phyloP scores from a whole-genome alignment of 208 protist genomes.

The Leptomonas pyrrhocoris region DNA sequence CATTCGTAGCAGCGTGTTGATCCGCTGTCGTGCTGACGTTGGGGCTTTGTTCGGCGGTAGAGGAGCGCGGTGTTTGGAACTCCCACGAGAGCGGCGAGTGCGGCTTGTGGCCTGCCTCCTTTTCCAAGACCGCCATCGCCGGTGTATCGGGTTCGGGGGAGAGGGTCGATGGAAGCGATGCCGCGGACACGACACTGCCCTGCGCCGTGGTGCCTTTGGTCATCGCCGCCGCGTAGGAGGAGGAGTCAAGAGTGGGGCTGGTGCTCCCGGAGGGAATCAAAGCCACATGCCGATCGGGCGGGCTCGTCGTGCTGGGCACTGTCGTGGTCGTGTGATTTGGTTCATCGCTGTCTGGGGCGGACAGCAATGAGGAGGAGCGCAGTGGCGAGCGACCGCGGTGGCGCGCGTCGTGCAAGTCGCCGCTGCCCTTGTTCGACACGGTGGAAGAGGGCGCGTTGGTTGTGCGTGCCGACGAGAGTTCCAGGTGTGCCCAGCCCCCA shows the following conservation, averaged over 20 bases:
- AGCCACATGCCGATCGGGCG: conserved; percentile 1
- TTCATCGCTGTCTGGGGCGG: not conserved
- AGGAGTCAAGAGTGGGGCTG: conserved; percentile 1
- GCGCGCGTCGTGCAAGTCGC: not conserved
- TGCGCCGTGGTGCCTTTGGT: not conserved
- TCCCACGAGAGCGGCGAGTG: not conserved
- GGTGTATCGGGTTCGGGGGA: not conserved
- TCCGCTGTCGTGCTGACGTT: not conserved
- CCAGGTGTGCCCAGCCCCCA: conserved; percentile 5
- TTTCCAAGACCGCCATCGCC: not conserved
- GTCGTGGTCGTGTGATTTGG: not conserved
- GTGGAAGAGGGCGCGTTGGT: not conserved
- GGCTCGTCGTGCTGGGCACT: conserved; percentile 2
- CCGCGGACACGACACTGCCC: not conserved
- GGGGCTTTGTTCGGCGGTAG: conserved; percentile 3
- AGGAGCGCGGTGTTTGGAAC: not conserved
- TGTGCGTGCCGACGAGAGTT: conserved; percentile 4
- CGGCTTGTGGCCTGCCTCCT: not conserved
- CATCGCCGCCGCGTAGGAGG: not conserved
- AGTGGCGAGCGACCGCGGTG: not conserved
- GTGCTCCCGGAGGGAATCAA: not conserved
- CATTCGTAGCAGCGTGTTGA: not conserved
- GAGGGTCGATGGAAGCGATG: not conserved
- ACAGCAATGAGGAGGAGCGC: not conserved
- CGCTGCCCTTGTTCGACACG: not conserved